Evolutionary conservation across 345 rosid species (phyloP).

Genomic region (Adansonia digitata): DNA sequence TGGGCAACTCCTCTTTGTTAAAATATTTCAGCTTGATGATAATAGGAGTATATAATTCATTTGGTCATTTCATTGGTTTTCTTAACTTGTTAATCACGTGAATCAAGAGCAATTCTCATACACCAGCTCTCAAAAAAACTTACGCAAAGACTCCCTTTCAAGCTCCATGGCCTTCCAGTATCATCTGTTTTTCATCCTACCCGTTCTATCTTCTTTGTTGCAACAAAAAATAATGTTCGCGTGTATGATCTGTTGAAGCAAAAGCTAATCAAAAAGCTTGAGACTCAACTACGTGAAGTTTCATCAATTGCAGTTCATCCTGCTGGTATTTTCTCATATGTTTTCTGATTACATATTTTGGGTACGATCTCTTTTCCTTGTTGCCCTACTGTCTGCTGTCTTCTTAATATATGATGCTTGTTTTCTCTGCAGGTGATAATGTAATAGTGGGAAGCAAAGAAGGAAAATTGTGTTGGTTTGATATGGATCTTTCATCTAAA

Average conservation of each 20-base stretch:
- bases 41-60: background rate
- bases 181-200: constrained; percentile 76
- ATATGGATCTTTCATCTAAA: constrained; percentile 85
- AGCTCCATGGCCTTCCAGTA: constrained; percentile 87
- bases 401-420: background rate
- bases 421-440: constrained; percentile 61
- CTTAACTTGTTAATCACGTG: constrained; percentile 56
- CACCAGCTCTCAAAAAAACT: constrained; percentile 71
- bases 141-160: constrained; percentile 60
- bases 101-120: constrained; percentile 64
- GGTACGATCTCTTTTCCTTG: background rate
- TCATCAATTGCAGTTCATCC: constrained; percentile 91
- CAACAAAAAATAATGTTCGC: constrained; percentile 89
- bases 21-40: background rate
- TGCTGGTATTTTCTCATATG: constrained; percentile 37
- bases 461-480: constrained; percentile 97
- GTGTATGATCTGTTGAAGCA: constrained; percentile 66
- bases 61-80: constrained; percentile 8
- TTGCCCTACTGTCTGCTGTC: background rate
- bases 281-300: constrained; percentile 72
- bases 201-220: constrained; percentile 56
- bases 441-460: constrained; percentile 93
- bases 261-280: constrained; percentile 69
- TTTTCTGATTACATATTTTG: background rate
- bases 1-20: background rate